phyloP scores from a whole-genome alignment of 441 rosid genomes.

The California macrophylla region DNA sequence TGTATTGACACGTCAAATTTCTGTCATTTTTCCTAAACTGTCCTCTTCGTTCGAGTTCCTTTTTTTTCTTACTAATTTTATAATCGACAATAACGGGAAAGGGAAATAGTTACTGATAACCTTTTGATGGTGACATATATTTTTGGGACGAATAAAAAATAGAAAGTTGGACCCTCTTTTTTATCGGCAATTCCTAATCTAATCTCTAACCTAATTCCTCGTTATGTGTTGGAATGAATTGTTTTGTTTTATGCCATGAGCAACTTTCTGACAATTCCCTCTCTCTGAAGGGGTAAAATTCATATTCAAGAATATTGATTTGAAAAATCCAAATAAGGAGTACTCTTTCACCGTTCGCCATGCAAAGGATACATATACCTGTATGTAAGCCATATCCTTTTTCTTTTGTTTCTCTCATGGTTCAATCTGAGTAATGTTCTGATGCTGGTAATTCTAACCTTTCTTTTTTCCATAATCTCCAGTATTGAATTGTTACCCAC shows the following conservation, averaged over 20 bases:
- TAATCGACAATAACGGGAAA: not conserved
- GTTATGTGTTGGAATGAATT: not conserved
- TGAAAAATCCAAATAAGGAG: constrained; percentile 2
- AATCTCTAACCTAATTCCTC: too few species aligned
- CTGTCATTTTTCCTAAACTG: not conserved
- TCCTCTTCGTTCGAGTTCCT: not conserved
- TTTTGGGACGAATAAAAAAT: not conserved
- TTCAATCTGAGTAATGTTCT: not conserved
- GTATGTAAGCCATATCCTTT: not conserved
- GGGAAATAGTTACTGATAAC: not conserved
- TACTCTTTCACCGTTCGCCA: constrained; percentile 3
- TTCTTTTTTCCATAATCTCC: constrained; percentile 8
- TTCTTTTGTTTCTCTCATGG: not conserved
- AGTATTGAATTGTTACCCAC: constrained; percentile 79
- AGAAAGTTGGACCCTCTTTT: not conserved
- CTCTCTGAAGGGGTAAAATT: constrained; percentile 8
- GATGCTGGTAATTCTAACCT: not conserved
- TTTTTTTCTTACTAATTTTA: not conserved
- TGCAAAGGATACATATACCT: not conserved
- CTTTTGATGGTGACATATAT: not conserved
- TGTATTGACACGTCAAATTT: not conserved
- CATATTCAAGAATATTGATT: constrained; percentile 7
- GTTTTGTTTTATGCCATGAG: not conserved
- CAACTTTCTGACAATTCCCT: not conserved
- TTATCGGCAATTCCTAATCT: too few species aligned